Conservation (phyloP, 2,329 filamentous ascomycete species). For the Zymoseptoria tritici region DNA sequence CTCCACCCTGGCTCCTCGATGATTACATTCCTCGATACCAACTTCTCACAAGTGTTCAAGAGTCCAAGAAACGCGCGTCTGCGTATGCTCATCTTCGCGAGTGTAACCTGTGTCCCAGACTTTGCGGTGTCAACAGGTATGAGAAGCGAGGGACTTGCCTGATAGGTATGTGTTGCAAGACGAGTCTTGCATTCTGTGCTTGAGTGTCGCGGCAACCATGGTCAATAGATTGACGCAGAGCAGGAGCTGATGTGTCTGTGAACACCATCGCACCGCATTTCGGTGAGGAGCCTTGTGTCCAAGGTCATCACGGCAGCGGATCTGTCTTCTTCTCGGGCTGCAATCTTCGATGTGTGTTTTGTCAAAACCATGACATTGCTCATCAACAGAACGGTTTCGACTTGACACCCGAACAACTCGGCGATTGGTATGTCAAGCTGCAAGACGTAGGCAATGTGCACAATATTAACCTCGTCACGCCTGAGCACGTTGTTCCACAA, state of each 20-base stretch:
- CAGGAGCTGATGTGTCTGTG: conserved; percentile 63
- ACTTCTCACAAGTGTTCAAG: conserved; percentile 58
- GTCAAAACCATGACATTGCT: conserved; percentile 77
- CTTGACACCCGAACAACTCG: conserved; percentile 69
- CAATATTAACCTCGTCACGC: conserved; percentile 83
- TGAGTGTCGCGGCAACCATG: not conserved
- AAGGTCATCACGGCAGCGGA: conserved; percentile 73
- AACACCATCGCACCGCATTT: conserved; percentile 82
- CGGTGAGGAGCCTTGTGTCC: conserved; percentile 75
- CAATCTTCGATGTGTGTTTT: conserved; percentile 66
- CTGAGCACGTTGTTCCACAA: conserved; percentile 80
- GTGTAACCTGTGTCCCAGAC: conserved; percentile 73
- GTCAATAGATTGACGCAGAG: not conserved
- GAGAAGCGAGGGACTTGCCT: conserved; percentile 71
- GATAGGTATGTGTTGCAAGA: conserved; percentile 36
- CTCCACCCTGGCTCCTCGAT: conserved; percentile 62
- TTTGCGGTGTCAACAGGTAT: conserved; percentile 74
- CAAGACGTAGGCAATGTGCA: conserved; percentile 75
- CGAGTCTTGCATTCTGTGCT: not conserved
- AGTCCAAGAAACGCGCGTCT: conserved; percentile 62
- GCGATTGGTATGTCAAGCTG: conserved; percentile 74
- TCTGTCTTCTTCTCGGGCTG: conserved; percentile 76
- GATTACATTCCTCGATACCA: conserved; percentile 68
- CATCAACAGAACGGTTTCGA: conserved; percentile 77
- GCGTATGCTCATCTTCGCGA: conserved; percentile 69